Evolutionary conservation across 257 asterid species (phyloP), one percentile per base, ranked within the genome.

Genomic region (Rhazya stricta): DNA sequence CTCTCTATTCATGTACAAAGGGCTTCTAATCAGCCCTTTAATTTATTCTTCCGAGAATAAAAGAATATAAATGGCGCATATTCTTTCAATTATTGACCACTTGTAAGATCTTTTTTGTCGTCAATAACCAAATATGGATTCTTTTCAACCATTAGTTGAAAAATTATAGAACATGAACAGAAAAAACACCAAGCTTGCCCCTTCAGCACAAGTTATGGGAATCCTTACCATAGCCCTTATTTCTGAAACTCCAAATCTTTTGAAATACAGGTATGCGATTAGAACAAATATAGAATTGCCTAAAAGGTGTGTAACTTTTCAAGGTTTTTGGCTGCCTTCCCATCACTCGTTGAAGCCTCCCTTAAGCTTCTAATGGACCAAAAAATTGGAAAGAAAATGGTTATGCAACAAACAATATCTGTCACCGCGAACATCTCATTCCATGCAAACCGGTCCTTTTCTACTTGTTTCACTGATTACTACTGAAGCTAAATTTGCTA

Each of bases 381-480:
- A 15, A 81, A 67, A 30, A 84, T 84, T 6, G 87, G 87, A 60
- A 84, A 71, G 25, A 84, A 72, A 21, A 84, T 74, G 3, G 79
- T 73, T 72, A 84, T 78, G 57, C 85, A 84, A 72, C 85, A 84
- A 50, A 81, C 76, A 5, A 84, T 71, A 65, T 84, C 87, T 10
- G 81, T 71, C 34, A 84, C 19, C 65, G 81, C 69, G 75, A 84
- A 81, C 83, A 81, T 25, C 60, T 84, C 80, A 41, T 48, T 84
- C 87, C 85, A 84, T 2, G 62, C 62, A 6, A 81, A 12, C 87
- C 85, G 81, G 9, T 75, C 76, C 45, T 73, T 71, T 36, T 43
- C 74, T 32, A 76, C 79, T 3, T 8, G 85, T 77, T 72, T 84
- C 87, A 2, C 79, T 76, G 5, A 84, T 84, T 30, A 81, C 75